A percentile compares a stretch with the other conserved stretches of the same genome.
Conservation (phyloP, 352 stramenopile species). For the Phytophthora quininea region DNA sequence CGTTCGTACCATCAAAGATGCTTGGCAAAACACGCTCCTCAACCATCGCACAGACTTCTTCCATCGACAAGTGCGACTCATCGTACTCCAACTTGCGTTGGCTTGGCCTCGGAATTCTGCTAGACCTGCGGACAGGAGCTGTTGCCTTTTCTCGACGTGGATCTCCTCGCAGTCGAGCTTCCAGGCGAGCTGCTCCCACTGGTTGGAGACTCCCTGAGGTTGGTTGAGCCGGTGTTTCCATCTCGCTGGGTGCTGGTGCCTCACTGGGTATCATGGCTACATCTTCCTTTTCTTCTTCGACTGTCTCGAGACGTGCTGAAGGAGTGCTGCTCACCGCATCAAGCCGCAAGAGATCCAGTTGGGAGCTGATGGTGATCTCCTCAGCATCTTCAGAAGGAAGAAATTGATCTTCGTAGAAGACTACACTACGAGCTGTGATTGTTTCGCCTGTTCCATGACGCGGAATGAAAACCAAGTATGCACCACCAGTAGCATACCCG, state of each 20-base stretch:
- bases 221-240: background rate
- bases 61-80: slow-evolving; percentile 4
- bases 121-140: slow-evolving; percentile 1
- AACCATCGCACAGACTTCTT: slow-evolving; percentile 10
- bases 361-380: background rate
- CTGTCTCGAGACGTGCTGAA: background rate
- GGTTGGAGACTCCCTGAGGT: background rate
- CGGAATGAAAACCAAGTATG: slow-evolving; percentile 5
- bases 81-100: slow-evolving; percentile 10
- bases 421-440: background rate
- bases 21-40: no score
- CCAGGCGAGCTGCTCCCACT: slow-evolving; percentile 6
- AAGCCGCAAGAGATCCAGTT: background rate
- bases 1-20: slow-evolving; percentile 17
- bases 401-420: slow-evolving; percentile 10
- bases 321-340: slow-evolving; percentile 1
- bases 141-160: background rate
- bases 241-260: background rate
- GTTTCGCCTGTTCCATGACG: background rate
- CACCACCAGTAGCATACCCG: background rate
- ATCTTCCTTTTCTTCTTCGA: slow-evolving; percentile 9
- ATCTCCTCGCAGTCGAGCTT: background rate
- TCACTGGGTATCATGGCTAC: background rate
- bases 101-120: slow-evolving; percentile 7
- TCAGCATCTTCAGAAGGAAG: background rate